A percentile compares a stretch with the other conserved stretches of the same genome.
These are phyloP conservation scores for Brasenia schreberi DNA, from an alignment of 164 flowering plant species.

Conservation along the genomic window DNA sequence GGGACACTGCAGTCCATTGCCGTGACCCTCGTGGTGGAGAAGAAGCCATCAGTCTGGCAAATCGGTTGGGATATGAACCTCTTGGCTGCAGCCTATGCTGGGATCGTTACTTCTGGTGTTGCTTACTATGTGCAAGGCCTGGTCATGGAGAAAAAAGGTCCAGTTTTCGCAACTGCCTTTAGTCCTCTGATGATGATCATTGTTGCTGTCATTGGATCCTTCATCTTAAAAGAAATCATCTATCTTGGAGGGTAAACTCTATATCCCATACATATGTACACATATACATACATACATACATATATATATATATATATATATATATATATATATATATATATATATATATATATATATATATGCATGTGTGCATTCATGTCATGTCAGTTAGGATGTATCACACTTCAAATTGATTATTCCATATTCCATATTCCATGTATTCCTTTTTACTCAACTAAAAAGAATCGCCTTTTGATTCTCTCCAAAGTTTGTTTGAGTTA, in stretches of 20 bases:
- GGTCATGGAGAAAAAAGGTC: slow-evolving; percentile 37
- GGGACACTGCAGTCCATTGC: slow-evolving; percentile 27
- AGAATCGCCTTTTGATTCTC: too few relatives aligned
- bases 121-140: slow-evolving; percentile 51
- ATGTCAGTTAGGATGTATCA: too few relatives aligned
- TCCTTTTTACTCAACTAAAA: too few relatives aligned
- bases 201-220: slow-evolving; percentile 24
- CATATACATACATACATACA: background rate
- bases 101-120: slow-evolving; percentile 41
- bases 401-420: too few relatives aligned
- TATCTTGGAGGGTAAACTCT: slow-evolving; percentile 34
- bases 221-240: slow-evolving; percentile 29
- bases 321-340: background rate
- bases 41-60: slow-evolving; percentile 24
- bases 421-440: too few relatives aligned
- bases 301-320: background rate
- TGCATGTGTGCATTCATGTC: too few relatives aligned
- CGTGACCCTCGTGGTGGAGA: slow-evolving; percentile 27
- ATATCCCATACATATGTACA: too few relatives aligned
- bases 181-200: slow-evolving; percentile 48
- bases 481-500: background rate
- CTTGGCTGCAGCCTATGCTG: slow-evolving; percentile 34
- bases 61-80: slow-evolving; percentile 38
- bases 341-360: background rate
- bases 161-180: slow-evolving; percentile 46